Evolutionary conservation across 2,329 filamentous ascomycete genomes (phyloP), one percentile per base, ranked within the genome.

Genomic region (Xylaria sp.): DNA sequence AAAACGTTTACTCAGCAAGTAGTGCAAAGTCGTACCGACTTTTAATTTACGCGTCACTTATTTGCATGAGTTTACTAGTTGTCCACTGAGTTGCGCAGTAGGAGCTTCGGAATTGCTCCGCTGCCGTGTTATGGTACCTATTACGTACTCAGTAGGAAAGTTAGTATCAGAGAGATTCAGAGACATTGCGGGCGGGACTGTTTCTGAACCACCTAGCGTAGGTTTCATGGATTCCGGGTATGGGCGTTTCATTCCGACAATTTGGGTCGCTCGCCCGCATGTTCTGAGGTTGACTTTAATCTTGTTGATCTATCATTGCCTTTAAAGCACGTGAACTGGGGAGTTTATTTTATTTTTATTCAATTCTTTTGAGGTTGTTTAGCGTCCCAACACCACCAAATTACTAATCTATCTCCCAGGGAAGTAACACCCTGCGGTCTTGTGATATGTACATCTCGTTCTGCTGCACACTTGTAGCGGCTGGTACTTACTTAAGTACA

Each of bases 171-270:
- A 32, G 12, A 18, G 28, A 15, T 52, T 28, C 12, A 32, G n/a
- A 50, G 48, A 51, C 48, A 51, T 32, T 8, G 50, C 25, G 23
- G 50, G 50, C 25, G 23, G 50, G 50, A 32, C 15, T 34, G 15
- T 54, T 18, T 54, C 15, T 2, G 15, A 52, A 52, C 23, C 15
- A 20, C 41, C 13, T 44, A 44, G 41, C 13, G n/a, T 48, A 28
- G 25, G 50, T 51, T 28, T 51, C 23, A 23, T 51, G 50, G 23
- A 28, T 10, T 51, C 50, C 41, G 15, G 41, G 41, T 46, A 46
- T 13, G 28, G 52, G 9, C 15, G 32, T 23, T 56, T 56, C n/a
- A 56, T 56, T 56, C 52, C 52, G 32, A 56, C 32, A 56, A 13
- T 56, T 32, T 56, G 52, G 52, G 32, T 15, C 52, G n/a, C 52